Conservation (phyloP, 2,329 filamentous ascomycete species). For the Epicoccum sorghinum region DNA sequence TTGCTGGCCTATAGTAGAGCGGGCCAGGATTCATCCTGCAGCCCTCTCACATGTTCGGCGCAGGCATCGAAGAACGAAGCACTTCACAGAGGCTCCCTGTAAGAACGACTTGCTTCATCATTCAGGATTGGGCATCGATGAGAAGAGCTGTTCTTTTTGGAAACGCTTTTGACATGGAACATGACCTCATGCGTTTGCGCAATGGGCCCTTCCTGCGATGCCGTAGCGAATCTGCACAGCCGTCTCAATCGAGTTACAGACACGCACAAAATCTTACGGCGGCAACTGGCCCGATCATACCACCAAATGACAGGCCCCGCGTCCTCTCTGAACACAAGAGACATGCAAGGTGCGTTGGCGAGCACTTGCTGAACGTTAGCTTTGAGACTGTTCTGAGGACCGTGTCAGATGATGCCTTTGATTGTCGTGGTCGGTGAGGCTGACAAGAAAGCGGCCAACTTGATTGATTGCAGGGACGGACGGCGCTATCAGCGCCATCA, state of each 20-base stretch:
- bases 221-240: slow-evolving; percentile 20
- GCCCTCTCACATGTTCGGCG: slow-evolving; percentile 6
- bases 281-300: slow-evolving; percentile 16
- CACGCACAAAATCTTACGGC: slow-evolving; percentile 14
- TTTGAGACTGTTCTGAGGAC: neutral
- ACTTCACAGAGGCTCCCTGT: neutral
- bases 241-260: slow-evolving; percentile 23
- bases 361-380: slow-evolving; percentile 1
- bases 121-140: neutral
- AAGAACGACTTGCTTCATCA: neutral
- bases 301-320: slow-evolving; percentile 13
- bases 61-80: neutral
- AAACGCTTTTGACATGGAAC: neutral
- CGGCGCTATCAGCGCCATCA: slow-evolving; percentile 16
- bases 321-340: slow-evolving; percentile 9
- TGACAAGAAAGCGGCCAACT: slow-evolving; percentile 5
- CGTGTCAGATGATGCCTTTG: slow-evolving; percentile 10
- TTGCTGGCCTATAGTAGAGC: slow-evolving; percentile 6
- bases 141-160: neutral
- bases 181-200: slow-evolving; percentile 6
- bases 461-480: slow-evolving; percentile 10
- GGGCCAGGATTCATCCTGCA: slow-evolving; percentile 3
- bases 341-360: slow-evolving; percentile 21
- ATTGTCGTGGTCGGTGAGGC: slow-evolving; percentile 15
- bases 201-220: neutral